Conservation (phyloP, 2,329 filamentous ascomycete genomes). For the Paecilomyces formosus region DNA sequence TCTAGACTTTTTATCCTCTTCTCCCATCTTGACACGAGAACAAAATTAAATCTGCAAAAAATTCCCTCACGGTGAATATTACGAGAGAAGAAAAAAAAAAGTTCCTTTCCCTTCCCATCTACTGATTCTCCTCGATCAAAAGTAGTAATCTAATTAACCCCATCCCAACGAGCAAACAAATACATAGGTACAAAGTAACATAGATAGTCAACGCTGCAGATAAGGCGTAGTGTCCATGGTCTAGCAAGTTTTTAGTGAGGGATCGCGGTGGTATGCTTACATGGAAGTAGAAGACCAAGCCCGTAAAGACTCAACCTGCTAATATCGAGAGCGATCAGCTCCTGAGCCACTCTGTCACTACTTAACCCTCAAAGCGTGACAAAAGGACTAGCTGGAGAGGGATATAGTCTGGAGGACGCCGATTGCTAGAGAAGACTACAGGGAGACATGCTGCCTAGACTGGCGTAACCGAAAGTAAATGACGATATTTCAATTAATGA, state of each 20-base stretch:
- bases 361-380: too few species aligned
- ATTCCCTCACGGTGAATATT: not conserved
- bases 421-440: not conserved
- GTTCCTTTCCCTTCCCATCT: not conserved
- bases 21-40: conserved; percentile 8
- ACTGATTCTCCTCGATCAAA: not conserved
- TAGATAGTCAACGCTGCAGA: too few species aligned
- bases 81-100: not conserved
- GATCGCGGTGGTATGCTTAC: too few species aligned
- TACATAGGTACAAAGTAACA: too few species aligned
- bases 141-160: not conserved
- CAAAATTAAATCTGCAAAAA: conserved; percentile 3
- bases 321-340: too few species aligned
- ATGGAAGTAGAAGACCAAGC: too few species aligned
- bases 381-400: too few species aligned
- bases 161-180: too few species aligned
- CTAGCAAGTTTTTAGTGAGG: too few species aligned
- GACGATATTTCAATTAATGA: not conserved
- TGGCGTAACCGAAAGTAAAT: not conserved
- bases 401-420: not conserved
- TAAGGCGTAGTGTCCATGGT: too few species aligned
- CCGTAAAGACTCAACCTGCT: too few species aligned
- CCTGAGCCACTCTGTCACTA: too few species aligned
- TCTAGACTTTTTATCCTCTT: conserved; percentile 5
- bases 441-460: not conserved